Base-by-base conservation (phyloP, 805 yeast species). In the Candida stauntonica region DNA sequence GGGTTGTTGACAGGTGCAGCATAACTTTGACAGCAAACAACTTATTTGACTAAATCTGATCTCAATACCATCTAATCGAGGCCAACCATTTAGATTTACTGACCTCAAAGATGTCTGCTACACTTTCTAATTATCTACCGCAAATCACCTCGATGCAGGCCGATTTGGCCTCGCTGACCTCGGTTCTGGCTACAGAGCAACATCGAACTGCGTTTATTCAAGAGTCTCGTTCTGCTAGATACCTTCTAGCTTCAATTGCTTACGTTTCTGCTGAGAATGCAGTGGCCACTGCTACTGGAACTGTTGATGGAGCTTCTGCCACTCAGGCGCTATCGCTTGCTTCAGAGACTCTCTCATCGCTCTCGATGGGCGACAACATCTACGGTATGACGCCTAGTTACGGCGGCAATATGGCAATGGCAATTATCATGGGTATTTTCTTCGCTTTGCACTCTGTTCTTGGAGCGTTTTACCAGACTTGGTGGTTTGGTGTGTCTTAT, bases 401-500 rank as follows among this genome's bases (percentile, higher is more conserved):
- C 3, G 75, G 73, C 4, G 86, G 81, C 14, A 86, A 86, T 53
- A 41, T 68, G n/a, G 74, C 79, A 0, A 74, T 80, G 48, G 57
- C 78, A 6, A 71, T 68, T 3, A 55, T 82, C 0, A 81, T 78
- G 66, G 75, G 70, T 4, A 17, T 79, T 0, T 57, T 73, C 13
- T 58, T 75, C 19, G 39, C 58, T 0, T 36, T 54, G 16, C 82
- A 81, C 35, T 41, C 67, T 3, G 51, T 45, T 2, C 51, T 70
- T 5, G 76, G 75, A 3, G 17, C 70, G 1, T 66, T 60, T 50
- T 71, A 65, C 46, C 67, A 63, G 31, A 81, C 83, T 45, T 69
- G 73, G 69, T 85, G 89, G 81, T 75, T 83, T 52, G 73, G 79
- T 7, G 52, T 64, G 3, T 68, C 83, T 14, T 72, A 81, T 61